phyloP scores from a whole-genome alignment of 371 early-diverging fungal genomes.

The Rhizopus microsporus region DNA sequence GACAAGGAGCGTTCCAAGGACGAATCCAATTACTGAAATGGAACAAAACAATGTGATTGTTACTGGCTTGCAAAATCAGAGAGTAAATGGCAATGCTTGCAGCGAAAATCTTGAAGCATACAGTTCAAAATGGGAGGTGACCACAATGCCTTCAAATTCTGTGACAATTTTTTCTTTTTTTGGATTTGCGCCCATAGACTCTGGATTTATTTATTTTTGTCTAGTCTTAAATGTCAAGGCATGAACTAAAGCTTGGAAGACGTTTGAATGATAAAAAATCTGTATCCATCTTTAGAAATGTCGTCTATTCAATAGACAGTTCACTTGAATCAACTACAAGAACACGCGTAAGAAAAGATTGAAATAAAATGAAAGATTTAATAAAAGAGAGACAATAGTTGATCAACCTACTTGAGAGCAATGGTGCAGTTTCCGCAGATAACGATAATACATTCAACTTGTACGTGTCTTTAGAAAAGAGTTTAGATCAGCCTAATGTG shows the following conservation, averaged over 20 bases:
- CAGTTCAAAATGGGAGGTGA: no score
- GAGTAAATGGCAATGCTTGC: no score
- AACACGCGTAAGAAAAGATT: slow-evolving; percentile 4
- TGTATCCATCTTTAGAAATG: slow-evolving; percentile 18
- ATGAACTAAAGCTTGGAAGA: slow-evolving; percentile 14
- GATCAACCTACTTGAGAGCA: slow-evolving; percentile 11
- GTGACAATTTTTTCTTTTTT: not conserved
- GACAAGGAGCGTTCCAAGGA: no score
- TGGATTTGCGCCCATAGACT: not conserved
- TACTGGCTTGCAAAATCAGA: no score
- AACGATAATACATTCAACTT: not conserved
- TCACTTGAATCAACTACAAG: not conserved
- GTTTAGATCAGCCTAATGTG: not conserved
- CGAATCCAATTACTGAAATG: no score
- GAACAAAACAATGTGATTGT: no score
- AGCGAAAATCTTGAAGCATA: no score
- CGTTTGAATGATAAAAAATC: slow-evolving; percentile 19
- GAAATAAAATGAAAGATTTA: not conserved
- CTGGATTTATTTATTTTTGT: not conserved
- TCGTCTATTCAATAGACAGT: slow-evolving; percentile 16
- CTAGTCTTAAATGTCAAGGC: not conserved
- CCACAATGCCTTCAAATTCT: no score
- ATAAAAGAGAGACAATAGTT: slow-evolving; percentile 8
- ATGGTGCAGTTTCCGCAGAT: slow-evolving; percentile 16
- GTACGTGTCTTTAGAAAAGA: slow-evolving; percentile 11